Conservation (phyloP, 2,329 filamentous ascomycete species). For the Xylariaceae sp. region DNA sequence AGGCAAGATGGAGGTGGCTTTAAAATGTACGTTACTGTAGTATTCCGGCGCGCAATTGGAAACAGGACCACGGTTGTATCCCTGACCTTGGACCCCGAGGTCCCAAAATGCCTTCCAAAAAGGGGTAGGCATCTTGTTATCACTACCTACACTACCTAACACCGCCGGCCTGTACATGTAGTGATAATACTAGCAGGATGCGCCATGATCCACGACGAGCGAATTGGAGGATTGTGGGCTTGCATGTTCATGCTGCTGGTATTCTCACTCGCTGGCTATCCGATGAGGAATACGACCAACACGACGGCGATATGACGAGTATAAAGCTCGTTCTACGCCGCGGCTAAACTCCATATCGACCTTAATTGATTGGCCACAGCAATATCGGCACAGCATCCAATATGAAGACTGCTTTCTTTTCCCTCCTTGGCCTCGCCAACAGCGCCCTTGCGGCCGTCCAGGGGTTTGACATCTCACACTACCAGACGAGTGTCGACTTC, state of each 20-base stretch:
- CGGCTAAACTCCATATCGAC: neutral
- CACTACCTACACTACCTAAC: neutral
- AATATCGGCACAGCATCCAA: conserved; percentile 1
- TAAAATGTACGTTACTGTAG: neutral
- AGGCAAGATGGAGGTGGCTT: neutral
- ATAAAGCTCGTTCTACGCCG: conserved; percentile 13
- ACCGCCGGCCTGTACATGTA: too few relatives aligned
- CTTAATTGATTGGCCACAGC: neutral
- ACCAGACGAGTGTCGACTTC: conserved; percentile 39
- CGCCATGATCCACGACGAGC: neutral
- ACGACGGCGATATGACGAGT: neutral
- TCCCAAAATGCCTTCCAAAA: conserved; percentile 10
- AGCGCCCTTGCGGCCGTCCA: conserved; percentile 33
- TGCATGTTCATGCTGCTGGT: conserved; percentile 9
- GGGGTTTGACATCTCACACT: conserved; percentile 43
- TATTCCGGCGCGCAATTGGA: conserved; percentile 2
- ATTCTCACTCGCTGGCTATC: conserved; percentile 6
- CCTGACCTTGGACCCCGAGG: neutral
- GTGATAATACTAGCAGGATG: neutral
- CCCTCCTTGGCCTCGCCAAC: conserved; percentile 18
- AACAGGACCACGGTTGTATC: conserved; percentile 7
- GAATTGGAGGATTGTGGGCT: conserved; percentile 7
- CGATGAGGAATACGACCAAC: neutral
- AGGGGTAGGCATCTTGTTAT: conserved; percentile 2
- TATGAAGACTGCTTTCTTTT: conserved; percentile 22